These are phyloP conservation scores for Talaromyces liani DNA, from an alignment of 495 filamentous ascomycete species.

Conservation along the genomic window DNA sequence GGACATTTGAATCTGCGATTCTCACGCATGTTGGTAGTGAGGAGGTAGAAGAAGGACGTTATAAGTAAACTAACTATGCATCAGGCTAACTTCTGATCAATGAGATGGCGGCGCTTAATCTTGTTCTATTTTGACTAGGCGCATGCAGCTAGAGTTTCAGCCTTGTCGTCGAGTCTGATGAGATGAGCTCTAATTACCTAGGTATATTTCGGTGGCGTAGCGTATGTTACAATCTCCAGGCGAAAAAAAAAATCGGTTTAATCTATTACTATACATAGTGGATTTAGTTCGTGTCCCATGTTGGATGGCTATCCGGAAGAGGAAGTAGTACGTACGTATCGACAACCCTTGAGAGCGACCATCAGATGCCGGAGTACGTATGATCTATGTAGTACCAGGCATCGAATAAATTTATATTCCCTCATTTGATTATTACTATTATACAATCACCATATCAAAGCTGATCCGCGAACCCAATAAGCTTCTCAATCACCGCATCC, in stretches of 20 bases:
- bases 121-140: neutral
- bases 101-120: neutral
- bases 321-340: neutral
- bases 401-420: neutral
- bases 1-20: no score
- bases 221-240: neutral
- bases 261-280: neutral
- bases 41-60: no score
- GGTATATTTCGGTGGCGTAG: neutral
- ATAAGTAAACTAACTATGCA: no score
- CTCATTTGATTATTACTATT: neutral
- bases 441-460: neutral
- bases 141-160: neutral
- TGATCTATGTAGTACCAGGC: neutral
- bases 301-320: neutral
- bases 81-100: no score
- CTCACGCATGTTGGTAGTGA: no score
- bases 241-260: neutral
- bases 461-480: slow-evolving; percentile 4
- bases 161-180: neutral
- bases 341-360: neutral
- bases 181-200: neutral
- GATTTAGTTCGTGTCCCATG: neutral
- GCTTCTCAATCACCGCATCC: neutral
- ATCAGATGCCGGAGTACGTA: neutral